phyloP scores from a whole-genome alignment of 1,284 basidiomycete species.

The Papiliotrema fonsecae region DNA sequence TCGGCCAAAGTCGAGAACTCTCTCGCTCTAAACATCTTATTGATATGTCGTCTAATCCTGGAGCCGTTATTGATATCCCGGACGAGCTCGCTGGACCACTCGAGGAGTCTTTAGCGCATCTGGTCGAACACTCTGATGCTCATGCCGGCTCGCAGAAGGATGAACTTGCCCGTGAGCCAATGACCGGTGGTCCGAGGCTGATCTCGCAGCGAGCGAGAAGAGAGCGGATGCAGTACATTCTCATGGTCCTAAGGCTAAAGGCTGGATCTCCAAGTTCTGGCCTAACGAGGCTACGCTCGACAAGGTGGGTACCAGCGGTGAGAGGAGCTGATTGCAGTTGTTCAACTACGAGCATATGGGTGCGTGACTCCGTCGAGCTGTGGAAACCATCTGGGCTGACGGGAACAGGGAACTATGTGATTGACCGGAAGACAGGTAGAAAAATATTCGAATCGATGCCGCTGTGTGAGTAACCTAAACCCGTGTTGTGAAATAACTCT shows the following conservation, averaged over 20 bases:
- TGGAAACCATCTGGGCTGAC: slow-evolving; percentile 6
- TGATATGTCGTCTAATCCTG: slow-evolving; percentile 19
- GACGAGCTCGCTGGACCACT: slow-evolving; percentile 29
- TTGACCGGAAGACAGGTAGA: slow-evolving; percentile 58
- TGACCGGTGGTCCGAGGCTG: no score
- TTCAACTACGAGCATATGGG: slow-evolving; percentile 45
- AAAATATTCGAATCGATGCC: slow-evolving; percentile 76
- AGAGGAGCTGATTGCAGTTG: slow-evolving; percentile 22
- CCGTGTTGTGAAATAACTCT: not conserved
- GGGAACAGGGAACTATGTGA: slow-evolving; percentile 60
- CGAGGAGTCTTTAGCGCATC: slow-evolving; percentile 28
- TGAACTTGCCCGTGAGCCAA: slow-evolving; percentile 26
- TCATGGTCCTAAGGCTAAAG: slow-evolving; percentile 18
- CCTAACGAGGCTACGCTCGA: slow-evolving; percentile 38
- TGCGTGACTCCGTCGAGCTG: slow-evolving; percentile 9
- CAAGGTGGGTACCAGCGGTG: slow-evolving; percentile 19
- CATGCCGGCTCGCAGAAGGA: slow-evolving; percentile 13
- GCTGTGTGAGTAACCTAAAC: slow-evolving; percentile 59
- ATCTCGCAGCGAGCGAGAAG: slow-evolving; percentile 20
- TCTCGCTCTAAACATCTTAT: no score
- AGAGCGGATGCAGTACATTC: slow-evolving; percentile 33
- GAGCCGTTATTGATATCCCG: slow-evolving; percentile 15
- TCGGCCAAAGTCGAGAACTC: no score
- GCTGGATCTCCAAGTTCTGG: slow-evolving; percentile 39
- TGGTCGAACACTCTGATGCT: slow-evolving; percentile 22